phyloP scores from a whole-genome alignment of 2,329 filamentous ascomycete genomes.

The Pseudopithomyces chartarum region DNA sequence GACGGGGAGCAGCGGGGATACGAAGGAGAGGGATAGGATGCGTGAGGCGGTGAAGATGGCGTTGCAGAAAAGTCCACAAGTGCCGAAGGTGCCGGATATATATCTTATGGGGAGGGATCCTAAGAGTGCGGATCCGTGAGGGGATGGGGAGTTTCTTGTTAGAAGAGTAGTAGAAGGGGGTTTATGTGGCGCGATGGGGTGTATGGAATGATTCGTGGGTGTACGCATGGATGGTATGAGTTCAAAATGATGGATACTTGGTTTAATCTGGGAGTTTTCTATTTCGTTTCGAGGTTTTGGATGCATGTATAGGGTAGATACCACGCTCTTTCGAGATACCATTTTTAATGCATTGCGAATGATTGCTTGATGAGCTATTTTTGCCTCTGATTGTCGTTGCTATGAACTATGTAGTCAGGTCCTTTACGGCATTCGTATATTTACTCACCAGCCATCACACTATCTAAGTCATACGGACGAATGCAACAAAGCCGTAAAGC shows the following conservation, averaged over 20 bases:
- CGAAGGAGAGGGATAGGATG: slow-evolving; percentile 46
- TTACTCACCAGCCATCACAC: no score
- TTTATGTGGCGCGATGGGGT: background rate
- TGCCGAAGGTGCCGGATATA: slow-evolving; percentile 55
- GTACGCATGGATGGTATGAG: background rate
- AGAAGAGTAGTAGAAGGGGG: no score
- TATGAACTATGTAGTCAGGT: no score
- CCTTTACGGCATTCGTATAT: no score
- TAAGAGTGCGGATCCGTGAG: slow-evolving; percentile 41
- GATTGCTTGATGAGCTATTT: no score
- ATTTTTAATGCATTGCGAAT: background rate
- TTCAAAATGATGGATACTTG: background rate
- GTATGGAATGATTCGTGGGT: background rate
- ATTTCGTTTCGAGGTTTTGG: background rate
- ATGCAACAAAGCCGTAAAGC: no score
- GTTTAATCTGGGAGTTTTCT: background rate
- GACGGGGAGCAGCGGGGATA: slow-evolving; percentile 59
- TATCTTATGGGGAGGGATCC: slow-evolving; percentile 44
- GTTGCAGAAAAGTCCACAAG: slow-evolving; percentile 51
- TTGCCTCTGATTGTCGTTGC: no score
- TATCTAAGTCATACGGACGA: no score
- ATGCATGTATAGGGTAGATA: background rate
- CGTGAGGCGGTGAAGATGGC: slow-evolving; percentile 42
- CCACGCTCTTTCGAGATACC: background rate
- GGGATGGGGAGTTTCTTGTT: no score